Evolutionary conservation across 2,329 filamentous ascomycete genomes (phyloP), one percentile per base, ranked within the genome.

Genomic region (Plenodomus tracheiphilus): DNA sequence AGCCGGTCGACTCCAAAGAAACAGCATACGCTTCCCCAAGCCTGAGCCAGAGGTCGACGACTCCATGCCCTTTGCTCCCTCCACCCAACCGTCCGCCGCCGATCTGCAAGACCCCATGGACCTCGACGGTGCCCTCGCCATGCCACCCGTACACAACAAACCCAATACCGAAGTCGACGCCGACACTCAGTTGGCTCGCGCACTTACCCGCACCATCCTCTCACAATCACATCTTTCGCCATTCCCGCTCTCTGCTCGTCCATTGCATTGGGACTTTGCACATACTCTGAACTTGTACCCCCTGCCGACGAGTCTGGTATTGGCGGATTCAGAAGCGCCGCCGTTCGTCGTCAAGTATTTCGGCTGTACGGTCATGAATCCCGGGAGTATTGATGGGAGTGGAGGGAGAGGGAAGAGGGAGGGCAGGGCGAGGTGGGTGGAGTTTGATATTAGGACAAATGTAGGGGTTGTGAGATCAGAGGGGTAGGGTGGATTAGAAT

Each of bases 291-390:
- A 90, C 46, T 75, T 99, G 18, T 97, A 97, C 70, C 94, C 93
- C 8, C 74, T 97, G 21, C 94, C 94, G 2, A 93, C 89, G 17
- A 85, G 89, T 1, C 77, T 97, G 65, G 83, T 95, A 15, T 75
- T 99, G 3, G 86, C 91, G 2, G 94, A 99, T 73, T 79, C 87
- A 0, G 89, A 92, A 36, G 86, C 87, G 9, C 86, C 89, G 13
- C 81, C 91, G 0, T 99, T 96, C 65, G 88, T 87, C 45, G 78
- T 97, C 56, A 96, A 89, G 13, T 97, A 97, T 66, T 93, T 96
- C 72, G 93, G 92, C 0, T 97, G 94, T 66, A 89, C 94, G 75
- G 92, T 97, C 28, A 86, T 99, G 82, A 99, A 99, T 69, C 92
- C 94, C 0, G 91, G 91, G 5, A 80, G 82, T 41, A 73, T 99